Evolutionary conservation across 768 basidiomycete species (phyloP), one percentile per base, ranked within the genome.

Genomic region (Tubosaeta sp.): DNA sequence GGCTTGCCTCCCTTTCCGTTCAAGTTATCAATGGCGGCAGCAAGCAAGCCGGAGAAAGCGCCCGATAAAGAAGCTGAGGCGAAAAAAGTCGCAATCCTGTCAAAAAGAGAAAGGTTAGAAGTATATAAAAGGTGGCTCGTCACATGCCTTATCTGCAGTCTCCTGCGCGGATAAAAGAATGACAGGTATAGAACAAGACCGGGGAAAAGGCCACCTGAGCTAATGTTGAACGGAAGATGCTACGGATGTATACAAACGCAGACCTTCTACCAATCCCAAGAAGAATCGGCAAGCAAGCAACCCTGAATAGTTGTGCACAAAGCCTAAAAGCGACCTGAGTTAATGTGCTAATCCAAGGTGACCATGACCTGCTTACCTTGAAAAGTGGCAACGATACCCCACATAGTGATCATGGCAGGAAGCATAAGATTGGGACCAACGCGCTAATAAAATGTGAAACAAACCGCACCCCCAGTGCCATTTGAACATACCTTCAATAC

Each of bases 351-450:
- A 16, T 10, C 6, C 46, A 46, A 10, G 34, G 14, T n/a, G 34
- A 26, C 14, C 14, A 25, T 11, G 14, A n/a, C 32, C n/a, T 31
- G 7, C 32, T 53, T 25, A 76, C 83, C 84, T 75, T 88, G 85
- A 42, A 81, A 69, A 9, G 82, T 74, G 10, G 78, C 75, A 13
- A 83, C 76, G n/a, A 86, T 43, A n/a, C 86, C 86, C 86, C 87
- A 89, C 1, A 80, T 58, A 0, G 78, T 75, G 44, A 86, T 66
- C 76, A 86, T 80, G 1, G 78, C 65, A 0, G 87, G 86, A 62
- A 85, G 74, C 43, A 80, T 67, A 51, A 80, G 74, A n/a, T 83
- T 76, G 2, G 85, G 81, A 3, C 83, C 79, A 42, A 76, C 54
- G 52, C 53, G 51, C 67, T 77, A 31, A 33, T 4, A n/a, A 27